Evolutionary conservation across 164 flowering plant genomes (phyloP), one percentile per base, ranked within the genome.

Genomic region (Annona squamosa): DNA sequence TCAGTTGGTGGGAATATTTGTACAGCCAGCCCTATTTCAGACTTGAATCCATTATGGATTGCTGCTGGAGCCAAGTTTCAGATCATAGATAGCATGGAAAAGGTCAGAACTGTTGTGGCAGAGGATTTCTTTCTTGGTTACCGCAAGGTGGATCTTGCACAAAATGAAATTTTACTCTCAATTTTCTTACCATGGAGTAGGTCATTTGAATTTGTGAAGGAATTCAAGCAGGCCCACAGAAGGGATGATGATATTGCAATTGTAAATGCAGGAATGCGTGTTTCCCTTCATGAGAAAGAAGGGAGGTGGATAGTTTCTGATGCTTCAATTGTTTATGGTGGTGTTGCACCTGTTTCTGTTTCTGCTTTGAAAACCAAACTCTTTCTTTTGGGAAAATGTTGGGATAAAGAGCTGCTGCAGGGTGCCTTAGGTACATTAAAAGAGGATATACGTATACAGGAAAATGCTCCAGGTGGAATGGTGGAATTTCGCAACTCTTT

Each of bases 241-340:
- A 87, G 99, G 82, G 99, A 96, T 63, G 99, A 96, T 85, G 99
- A 96, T 75, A 93, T 96, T 80, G 99, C 99, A 69, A 78, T 95
- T 81, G 97, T 95, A 63, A 95, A 93, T 89, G 92, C 93, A 81
- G 99, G 97, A 62, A 93, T 95, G 94, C 91, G 99, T 37, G 88
- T 89, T 79, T 70, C 46, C 78, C 91, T 95, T 68, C 86, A 85
- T 79, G 79, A 87, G 77, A 86, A 77, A 72, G 82, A 74, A 65
- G 84, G 80, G 37, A 75, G 77, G 6, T 88, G 86, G 91, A 70
- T 75, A 45, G 91, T 96, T 80, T 79, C 88, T 59, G 97, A 96
- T 83, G 97, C 98, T 63, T 86, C 90, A 48, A 81, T 96, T 81
- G 95, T 79, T 71, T 96, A 87, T 84, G 99, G 99, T 77, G 99